Evolutionary conservation across 768 basidiomycete species (phyloP), one percentile per base, ranked within the genome.

Genomic region (Coprinellus aureogranulatus): DNA sequence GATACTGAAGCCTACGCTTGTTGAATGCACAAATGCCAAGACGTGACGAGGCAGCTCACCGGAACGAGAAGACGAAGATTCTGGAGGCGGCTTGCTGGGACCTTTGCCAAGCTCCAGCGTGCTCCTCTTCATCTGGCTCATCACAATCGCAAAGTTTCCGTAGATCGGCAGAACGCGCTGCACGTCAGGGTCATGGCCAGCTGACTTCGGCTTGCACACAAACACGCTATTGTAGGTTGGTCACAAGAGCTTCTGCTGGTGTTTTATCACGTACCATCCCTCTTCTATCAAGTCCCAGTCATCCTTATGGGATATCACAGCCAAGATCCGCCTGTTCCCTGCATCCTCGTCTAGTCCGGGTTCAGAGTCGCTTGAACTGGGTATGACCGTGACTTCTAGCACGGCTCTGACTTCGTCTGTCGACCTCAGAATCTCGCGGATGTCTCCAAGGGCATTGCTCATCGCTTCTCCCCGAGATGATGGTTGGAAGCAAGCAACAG

Each of bases 131-230:
- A 79, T 74, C 64, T 89, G 87, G 1, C 84, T 78, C 70, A 88
- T 82, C 9, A 74, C 67, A 39, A 89, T 75, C 4, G 76, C 70
- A 62, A 88, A 83, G 31, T 75, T 69, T 10, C 76, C 77, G 53
- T 80, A 77, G 31, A 90, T 80, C 2, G 86, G 86, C n/a, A 82
- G 77, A 2, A 81, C 73, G 50, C 75, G 77, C 57, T 83, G 74
- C 9, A 84, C 70, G 20, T 78, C 70, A 37, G 81, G 71, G 25
- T 72, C 71, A 58, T 64, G 58, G 9, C 52, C 54, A 30, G 64
- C n/a, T 49, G 67, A 40, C 51, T 70, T 77, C 48, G 66, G 69
- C 59, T 75, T 79, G 67, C 80, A 76, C 18, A 85, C 67, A 61
- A 83, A 83, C 27, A 84, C 65, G 60, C 83, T 84, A 59, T 44